phyloP scores from a whole-genome alignment of 2,329 filamentous ascomycete species.

The Westerdykella aurantiaca region DNA sequence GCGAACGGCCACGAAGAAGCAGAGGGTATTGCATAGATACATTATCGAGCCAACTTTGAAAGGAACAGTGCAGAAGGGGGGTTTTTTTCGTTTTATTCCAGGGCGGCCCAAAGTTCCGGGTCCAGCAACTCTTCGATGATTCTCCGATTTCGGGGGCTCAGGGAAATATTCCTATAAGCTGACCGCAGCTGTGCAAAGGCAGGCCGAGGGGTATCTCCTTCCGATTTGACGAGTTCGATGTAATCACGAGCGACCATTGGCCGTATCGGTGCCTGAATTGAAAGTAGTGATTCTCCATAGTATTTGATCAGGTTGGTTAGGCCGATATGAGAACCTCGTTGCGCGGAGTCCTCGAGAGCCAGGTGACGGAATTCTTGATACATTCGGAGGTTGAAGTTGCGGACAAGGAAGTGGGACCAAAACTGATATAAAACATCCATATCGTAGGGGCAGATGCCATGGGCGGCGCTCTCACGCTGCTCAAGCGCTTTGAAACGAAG shows the following conservation, averaged over 20 bases:
- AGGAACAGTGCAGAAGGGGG: too few relatives aligned
- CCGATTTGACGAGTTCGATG: slow-evolving; percentile 48
- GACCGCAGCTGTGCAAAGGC: slow-evolving; percentile 49
- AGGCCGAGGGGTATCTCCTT: slow-evolving; percentile 40
- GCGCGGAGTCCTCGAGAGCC: slow-evolving; percentile 58
- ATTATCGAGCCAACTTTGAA: too few relatives aligned
- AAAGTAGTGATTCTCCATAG: slow-evolving; percentile 55
- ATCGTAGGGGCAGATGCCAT: slow-evolving; percentile 47
- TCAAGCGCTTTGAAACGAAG: slow-evolving; percentile 47
- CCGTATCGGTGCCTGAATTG: slow-evolving; percentile 45
- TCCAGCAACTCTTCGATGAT: slow-evolving; percentile 51
- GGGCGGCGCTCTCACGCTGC: slow-evolving; percentile 43
- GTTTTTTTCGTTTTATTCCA: slow-evolving; percentile 34
- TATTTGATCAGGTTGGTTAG: slow-evolving; percentile 60
- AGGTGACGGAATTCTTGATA: slow-evolving; percentile 67
- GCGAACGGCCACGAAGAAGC: too few relatives aligned
- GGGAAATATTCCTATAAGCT: slow-evolving; percentile 50
- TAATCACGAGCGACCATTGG: slow-evolving; percentile 52
- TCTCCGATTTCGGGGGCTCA: slow-evolving; percentile 54
- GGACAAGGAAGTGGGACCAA: slow-evolving; percentile 67
- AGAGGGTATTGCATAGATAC: too few relatives aligned
- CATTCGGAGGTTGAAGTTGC: slow-evolving; percentile 69
- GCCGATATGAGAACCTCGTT: slow-evolving; percentile 50
- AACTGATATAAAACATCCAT: slow-evolving; percentile 67
- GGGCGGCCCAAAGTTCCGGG: slow-evolving; percentile 46